These are phyloP conservation scores for Cucurbita ficifolia DNA, from an alignment of 306 rosid genomes.

Conservation along the genomic window DNA sequence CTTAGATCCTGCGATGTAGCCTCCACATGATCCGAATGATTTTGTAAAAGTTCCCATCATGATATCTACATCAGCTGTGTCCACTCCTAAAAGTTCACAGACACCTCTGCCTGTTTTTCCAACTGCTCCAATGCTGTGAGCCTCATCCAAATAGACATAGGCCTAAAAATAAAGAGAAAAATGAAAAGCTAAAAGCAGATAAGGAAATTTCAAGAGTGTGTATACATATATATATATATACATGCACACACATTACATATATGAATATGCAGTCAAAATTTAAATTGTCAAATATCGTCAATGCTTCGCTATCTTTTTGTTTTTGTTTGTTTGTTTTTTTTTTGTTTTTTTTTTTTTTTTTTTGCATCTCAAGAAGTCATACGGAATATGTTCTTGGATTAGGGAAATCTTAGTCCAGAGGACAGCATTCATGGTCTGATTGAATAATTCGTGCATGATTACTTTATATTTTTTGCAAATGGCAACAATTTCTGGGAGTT, in stretches of 20 bases:
- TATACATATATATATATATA: neutral
- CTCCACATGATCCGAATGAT: conserved; percentile 91
- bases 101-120: conserved; percentile 62
- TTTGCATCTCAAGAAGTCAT: neutral
- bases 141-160: conserved; percentile 79
- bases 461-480: conserved; percentile 85
- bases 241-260: too few relatives aligned
- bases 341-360: neutral
- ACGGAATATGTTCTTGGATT: neutral
- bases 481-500: conserved; percentile 84
- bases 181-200: conserved; percentile 2
- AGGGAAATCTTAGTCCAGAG: neutral
- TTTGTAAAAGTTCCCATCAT: conserved; percentile 98
- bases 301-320: neutral
- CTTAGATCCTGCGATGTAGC: conserved; percentile 88
- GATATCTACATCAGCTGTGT: conserved; percentile 70
- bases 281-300: neutral
- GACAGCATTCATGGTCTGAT: neutral
- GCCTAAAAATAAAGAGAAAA: conserved; percentile 21
- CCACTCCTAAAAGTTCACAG: conserved; percentile 85
- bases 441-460: neutral
- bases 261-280: neutral
- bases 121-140: conserved; percentile 94
- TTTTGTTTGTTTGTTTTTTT: too few relatives aligned
- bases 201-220: neutral